Conservation (phyloP, 202 grass and related monocot genomes). For the Dendrocalamus latiflorus region DNA sequence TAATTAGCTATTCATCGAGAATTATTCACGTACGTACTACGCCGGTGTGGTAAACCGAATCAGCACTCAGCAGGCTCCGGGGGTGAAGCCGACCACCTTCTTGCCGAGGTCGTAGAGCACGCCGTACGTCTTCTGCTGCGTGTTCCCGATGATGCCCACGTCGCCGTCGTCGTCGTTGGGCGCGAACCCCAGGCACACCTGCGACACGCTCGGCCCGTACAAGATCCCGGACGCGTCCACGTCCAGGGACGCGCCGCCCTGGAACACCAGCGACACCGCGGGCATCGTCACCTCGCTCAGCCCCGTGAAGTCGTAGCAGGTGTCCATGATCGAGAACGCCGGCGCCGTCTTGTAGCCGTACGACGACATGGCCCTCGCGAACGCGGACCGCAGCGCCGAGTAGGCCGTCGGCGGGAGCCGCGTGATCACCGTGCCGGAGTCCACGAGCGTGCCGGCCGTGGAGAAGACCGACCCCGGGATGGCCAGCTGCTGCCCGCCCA, state of each 20-base stretch:
- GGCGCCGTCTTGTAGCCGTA: conserved; percentile 46
- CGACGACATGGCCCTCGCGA: conserved; percentile 33
- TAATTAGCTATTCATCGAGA: not conserved
- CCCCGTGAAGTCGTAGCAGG: conserved; percentile 69
- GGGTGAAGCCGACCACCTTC: conserved; percentile 56
- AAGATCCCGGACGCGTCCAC: conserved; percentile 54
- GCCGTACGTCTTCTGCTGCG: conserved; percentile 66
- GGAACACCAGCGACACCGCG: conserved; percentile 45
- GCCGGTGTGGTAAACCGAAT: not conserved
- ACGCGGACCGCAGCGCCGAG: conserved; percentile 42
- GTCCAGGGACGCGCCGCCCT: conserved; percentile 35
- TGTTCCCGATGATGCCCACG: conserved; percentile 57
- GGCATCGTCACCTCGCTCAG: conserved; percentile 20
- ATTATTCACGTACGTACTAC: not conserved
- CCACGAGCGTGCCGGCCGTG: conserved; percentile 47
- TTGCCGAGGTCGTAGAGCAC: conserved; percentile 59
- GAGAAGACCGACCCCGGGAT: conserved; percentile 44
- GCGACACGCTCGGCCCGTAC: conserved; percentile 36
- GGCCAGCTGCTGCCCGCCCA: conserved; percentile 34
- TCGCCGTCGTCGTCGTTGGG: conserved; percentile 28
- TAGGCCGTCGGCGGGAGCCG: conserved; percentile 62
- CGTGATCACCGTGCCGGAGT: conserved; percentile 90
- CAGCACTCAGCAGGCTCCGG: conserved; percentile 36
- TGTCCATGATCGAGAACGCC: conserved; percentile 51
- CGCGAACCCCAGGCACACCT: conserved; percentile 69